These are phyloP conservation scores for Gossypium herbaceum DNA, from an alignment of 345 rosid genomes.

Conservation along the genomic window DNA sequence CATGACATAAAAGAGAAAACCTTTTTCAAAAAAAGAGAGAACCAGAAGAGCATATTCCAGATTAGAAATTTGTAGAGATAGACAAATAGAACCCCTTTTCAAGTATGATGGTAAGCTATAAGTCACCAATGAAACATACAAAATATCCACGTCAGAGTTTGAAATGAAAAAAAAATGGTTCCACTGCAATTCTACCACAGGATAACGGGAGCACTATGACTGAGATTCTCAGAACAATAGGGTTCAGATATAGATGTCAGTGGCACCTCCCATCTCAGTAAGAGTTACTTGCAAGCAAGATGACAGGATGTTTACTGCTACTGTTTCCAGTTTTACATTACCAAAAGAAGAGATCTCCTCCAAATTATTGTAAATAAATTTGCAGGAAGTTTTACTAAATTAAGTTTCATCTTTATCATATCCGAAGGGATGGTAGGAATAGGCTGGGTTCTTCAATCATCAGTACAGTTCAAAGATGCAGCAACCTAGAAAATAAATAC, in stretches of 20 bases:
- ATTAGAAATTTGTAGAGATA: background rate
- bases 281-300: background rate
- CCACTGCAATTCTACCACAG: background rate
- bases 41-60: background rate
- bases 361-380: conserved; percentile 1
- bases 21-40: background rate
- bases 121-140: background rate
- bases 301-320: background rate
- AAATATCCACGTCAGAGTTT: background rate
- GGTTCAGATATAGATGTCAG: background rate
- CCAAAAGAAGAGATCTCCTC: background rate
- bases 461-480: background rate
- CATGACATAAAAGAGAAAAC: background rate
- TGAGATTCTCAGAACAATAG: background rate
- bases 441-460: background rate
- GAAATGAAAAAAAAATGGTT: background rate
- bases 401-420: background rate
- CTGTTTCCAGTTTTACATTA: background rate
- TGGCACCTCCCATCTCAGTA: background rate
- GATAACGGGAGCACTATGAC: background rate
- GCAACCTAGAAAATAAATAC: background rate
- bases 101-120: background rate
- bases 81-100: background rate
- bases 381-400: background rate
- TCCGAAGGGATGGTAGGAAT: background rate